Evolutionary conservation across 768 basidiomycete species (phyloP), one percentile per base, ranked within the genome.

Genomic region (Suillus brevipes): DNA sequence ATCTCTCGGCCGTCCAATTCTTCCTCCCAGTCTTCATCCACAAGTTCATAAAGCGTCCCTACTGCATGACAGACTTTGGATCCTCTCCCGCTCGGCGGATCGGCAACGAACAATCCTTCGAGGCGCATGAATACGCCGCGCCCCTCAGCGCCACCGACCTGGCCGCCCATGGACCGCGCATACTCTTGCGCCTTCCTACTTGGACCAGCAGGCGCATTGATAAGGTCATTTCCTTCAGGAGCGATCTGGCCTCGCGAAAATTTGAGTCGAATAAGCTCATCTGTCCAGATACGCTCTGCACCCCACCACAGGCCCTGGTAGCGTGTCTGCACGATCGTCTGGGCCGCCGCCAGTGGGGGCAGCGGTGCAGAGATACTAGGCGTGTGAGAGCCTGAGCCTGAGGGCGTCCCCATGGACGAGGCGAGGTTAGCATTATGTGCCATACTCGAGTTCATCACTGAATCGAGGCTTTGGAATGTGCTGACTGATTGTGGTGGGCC

Each of bases 231-330:
- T 25, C 92, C 91, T 43, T 80, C 70, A 7, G 91, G 90, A 14
- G 90, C 90, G 63, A 93, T 80, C 66, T 86, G 85, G 40, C 81
- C 78, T 45, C 91, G 84, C 1, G 87, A 83, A 31, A 90, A 75
- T 70, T 92, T 92, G 58, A 97, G 80, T 28, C 94, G 85, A 43
- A 95, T 85, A 63, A 95, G 84, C 67, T 97, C 94, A 65, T 90
- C 91, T 6, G 84, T 80, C 94, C 94, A 97, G 61, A 95, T 91
- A 37, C 92, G 84, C 71, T 95, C 94, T 1, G 89, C 86, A 9
- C 95, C 95, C 89, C 91, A 92, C 93, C 93, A 97, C 9, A 95
- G 72, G 2, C 92, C 92, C 71, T 94, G 91, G 72, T 87, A 93
- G 49, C 87, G 80, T 58, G 77, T 83, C 70, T 91, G 89, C 0